Conservation (phyloP, 306 rosid genomes). For the Castanospermum australe region DNA sequence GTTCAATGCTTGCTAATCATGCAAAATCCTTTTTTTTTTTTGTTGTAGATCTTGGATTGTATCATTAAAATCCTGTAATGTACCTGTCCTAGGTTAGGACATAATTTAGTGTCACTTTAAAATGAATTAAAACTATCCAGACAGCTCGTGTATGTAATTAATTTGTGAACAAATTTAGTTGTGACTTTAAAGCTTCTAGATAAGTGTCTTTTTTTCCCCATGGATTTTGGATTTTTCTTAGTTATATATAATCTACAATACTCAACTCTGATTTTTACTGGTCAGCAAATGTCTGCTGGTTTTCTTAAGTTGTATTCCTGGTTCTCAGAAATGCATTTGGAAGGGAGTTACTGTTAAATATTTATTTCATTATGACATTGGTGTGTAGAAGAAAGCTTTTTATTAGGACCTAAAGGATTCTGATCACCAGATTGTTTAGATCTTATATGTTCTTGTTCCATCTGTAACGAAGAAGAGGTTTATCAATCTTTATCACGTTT, state of each 20-base stretch:
- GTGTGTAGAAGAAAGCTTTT: background rate
- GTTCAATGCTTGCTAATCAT: background rate
- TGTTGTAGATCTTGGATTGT: slow-evolving; percentile 3
- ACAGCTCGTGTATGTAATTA: background rate
- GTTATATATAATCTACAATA: background rate
- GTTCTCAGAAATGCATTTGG: background rate
- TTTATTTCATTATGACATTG: background rate
- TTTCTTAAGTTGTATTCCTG: slow-evolving; percentile 1
- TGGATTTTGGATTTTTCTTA: background rate
- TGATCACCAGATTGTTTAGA: background rate
- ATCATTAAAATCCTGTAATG: background rate
- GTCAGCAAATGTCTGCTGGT: background rate
- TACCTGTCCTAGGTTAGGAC: background rate
- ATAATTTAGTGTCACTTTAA: background rate
- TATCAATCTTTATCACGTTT: slow-evolving; percentile 4
- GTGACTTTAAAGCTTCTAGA: background rate
- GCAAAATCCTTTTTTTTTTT: background rate
- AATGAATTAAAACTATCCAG: background rate
- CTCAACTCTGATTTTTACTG: background rate
- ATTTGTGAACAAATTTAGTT: background rate
- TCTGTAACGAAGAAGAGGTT: background rate
- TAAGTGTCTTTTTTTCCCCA: background rate
- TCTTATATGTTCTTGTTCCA: background rate
- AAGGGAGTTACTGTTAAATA: background rate
- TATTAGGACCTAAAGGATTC: background rate